Base-by-base conservation (phyloP, 805 yeast genomes). In the Pichia ethanolica region DNA sequence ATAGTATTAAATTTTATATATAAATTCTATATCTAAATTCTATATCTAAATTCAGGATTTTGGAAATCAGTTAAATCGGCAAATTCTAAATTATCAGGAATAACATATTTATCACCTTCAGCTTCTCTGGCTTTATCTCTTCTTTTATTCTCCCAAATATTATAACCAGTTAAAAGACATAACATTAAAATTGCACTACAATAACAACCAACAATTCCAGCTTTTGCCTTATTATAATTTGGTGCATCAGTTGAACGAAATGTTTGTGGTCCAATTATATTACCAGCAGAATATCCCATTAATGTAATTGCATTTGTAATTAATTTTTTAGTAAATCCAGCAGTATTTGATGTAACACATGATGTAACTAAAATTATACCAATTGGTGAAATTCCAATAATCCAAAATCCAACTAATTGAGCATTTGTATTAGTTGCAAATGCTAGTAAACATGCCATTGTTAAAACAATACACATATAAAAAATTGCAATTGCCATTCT, bases 191-290 rank as follows among this genome's bases (percentile, higher is more conserved):
- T 42, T 8, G 82, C 79, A 2, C 80, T 74, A 36, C 40, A 35
- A 10, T 11, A 66, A 39, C 39, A 67, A 59, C 59, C 74, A 75
- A 14, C 75, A 67, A 14, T 71, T 56, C 81, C 81, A 68, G 28
- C 75, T 72, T 6, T 71, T 64, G 34, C 63, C 14, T 76, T 74
- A 13, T 58, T 54, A 53, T 69, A 74, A 48, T 71, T 59, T 42
- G 82, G 82, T 5, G 71, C 68, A 53, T 73, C 74, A 20, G 56
- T 60, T 7, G 59, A 62, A 56, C 70, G 67, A 76, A 79, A 78
- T 14, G 77, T 56, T 58, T 77, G 82, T 4, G 82, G 81, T 5
- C 78, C 74, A 34, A 77, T 71, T 27, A 77, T 68, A 52, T 77
- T 77, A 34, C 77, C 68, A 40, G 76, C 60, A 48, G 74, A 68